phyloP scores from a whole-genome alignment of 345 rosid species.

The Populus alba region DNA sequence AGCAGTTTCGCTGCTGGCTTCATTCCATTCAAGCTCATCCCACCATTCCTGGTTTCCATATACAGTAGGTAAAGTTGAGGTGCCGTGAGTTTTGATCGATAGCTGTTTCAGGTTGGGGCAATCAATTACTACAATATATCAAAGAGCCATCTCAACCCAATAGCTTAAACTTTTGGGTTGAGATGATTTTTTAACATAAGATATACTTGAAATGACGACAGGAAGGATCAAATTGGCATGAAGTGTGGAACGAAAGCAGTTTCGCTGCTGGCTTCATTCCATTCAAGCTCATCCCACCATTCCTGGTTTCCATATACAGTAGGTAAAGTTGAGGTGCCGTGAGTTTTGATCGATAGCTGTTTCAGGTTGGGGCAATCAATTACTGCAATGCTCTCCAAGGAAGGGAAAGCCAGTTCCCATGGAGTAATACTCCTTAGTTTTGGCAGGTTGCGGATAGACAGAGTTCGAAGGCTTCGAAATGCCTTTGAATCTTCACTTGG shows the following conservation, averaged over 20 bases:
- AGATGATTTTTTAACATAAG: no score
- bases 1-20: constrained; percentile 15
- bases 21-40: constrained; percentile 39
- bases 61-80: constrained; percentile 20
- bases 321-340: constrained; percentile 6
- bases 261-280: constrained; percentile 25
- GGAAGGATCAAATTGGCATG: constrained; percentile 28
- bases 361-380: constrained; percentile 41
- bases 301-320: constrained; percentile 36
- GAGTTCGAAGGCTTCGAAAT: constrained; percentile 42
- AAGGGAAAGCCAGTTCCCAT: constrained; percentile 23
- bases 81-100: constrained; percentile 20
- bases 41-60: constrained; percentile 48
- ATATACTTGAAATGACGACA: background rate
- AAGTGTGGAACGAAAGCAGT: constrained; percentile 28
- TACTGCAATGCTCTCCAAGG: constrained; percentile 42
- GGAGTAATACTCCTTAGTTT: constrained; percentile 39
- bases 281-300: constrained; percentile 50
- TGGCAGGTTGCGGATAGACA: constrained; percentile 40
- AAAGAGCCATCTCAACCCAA: no score
- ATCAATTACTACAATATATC: constrained; percentile 37
- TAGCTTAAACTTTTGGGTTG: no score
- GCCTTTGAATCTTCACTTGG: constrained; percentile 12
- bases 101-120: constrained; percentile 43
- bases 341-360: constrained; percentile 30